Base-by-base conservation (phyloP, 768 basidiomycete species). In the Russula earlei region DNA sequence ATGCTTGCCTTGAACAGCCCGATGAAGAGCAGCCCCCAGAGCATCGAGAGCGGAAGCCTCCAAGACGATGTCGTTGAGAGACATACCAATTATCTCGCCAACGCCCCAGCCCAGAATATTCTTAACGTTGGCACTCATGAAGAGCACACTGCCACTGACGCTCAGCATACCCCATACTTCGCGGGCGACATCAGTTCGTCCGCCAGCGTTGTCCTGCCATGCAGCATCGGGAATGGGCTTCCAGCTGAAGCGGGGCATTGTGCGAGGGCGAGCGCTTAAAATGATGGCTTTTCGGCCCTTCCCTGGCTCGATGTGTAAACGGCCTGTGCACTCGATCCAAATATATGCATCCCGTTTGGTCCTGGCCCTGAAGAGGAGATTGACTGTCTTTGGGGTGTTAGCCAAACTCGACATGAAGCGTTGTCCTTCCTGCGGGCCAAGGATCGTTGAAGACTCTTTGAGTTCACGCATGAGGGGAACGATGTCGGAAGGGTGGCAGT, bases 251-350 rank as follows among this genome's bases (percentile, higher is more conserved):
- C 62, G 66, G 8, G 82, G 80, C 76, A 89, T 84, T 64, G 77
- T 77, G 43, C 85, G 72, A 29, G 84, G 80, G 9, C 95, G 77
- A 0, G 87, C 94, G 54, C 80, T 82, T n/a, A 99, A 75, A 34
- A 99, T 82, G 65, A 99, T 91, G 2, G 92, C 91, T 70, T 98
- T 96, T 36, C 92, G 75, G 0, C 92, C 92, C 66, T 97, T 97
- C 1, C 92, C 91, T 0, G 91, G 85, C 72, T 99, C 95, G 54
- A 89, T 79, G 64, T 94, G 87, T 38, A 98, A 75, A 29, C 90
- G 76, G 1, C 95, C 95, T n/a, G 85, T 76, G 48, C 84, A 86
- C 67, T 96, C 91, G 15, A 98, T 75, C 95, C 95, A 99, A 19
- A 92, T 78, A 69, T 86, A 93, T 1, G 63, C 63, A 2, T 74